A percentile compares a stretch with the other conserved stretches of the same genome.
Conservation (phyloP, 352 stramenopile species). For the Phytophthora kernoviae region DNA sequence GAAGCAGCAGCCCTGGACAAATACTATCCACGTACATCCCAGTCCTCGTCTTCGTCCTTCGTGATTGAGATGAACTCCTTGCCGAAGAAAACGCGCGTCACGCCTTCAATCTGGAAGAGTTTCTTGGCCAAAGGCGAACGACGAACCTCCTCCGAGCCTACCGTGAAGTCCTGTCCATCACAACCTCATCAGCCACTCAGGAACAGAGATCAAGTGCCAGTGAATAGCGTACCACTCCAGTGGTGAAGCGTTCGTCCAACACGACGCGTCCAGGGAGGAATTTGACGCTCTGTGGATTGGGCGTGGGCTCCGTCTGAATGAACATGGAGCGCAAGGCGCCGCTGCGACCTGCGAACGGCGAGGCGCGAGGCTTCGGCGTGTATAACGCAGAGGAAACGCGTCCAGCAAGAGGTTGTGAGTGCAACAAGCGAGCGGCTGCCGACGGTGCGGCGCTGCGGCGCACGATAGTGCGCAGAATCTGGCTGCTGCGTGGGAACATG, state of each 20-base stretch:
- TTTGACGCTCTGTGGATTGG: constrained; percentile 98
- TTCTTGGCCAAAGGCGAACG: constrained; percentile 95
- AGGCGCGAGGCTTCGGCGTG: constrained; percentile 4
- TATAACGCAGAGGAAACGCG: background rate
- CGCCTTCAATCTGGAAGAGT: constrained; percentile 96
- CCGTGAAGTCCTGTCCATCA: constrained; percentile 78
- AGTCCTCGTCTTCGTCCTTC: constrained; percentile 94
- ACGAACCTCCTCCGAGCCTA: constrained; percentile 82
- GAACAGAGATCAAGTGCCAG: background rate
- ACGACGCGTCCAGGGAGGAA: constrained; percentile 94
- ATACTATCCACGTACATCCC: constrained; percentile 75
- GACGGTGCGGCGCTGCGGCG: constrained; percentile 22
- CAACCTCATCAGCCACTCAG: constrained; percentile 2
- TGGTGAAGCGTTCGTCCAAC: constrained; percentile 90
- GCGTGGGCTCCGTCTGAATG: constrained; percentile 98
- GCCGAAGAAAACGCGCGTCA: constrained; percentile 97
- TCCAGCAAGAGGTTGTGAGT: constrained; percentile 12
- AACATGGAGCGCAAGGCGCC: constrained; percentile 93
- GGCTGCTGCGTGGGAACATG: constrained; percentile 36
- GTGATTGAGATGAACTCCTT: constrained; percentile 99
- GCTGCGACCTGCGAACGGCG: constrained; percentile 31
- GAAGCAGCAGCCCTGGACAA: constrained; percentile 5
- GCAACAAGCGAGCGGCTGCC: constrained; percentile 14
- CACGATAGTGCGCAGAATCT: constrained; percentile 31
- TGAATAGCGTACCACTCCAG: constrained; percentile 50